phyloP scores from a whole-genome alignment of 331 rosid species.

The Prunus yedoensis region DNA sequence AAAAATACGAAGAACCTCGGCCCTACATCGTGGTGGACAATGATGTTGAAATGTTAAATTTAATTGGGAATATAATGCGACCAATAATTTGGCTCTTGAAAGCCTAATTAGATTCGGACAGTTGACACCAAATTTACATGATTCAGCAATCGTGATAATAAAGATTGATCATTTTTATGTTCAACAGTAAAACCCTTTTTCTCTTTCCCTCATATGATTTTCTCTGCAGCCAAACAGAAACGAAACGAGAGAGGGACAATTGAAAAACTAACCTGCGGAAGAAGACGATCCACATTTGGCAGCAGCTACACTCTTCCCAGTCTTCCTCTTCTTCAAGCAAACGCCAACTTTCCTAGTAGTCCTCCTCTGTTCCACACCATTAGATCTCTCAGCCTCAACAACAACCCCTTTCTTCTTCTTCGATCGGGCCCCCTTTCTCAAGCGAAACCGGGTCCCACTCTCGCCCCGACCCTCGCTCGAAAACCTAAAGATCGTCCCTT shows the following conservation, averaged over 20 bases:
- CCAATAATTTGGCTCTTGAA: neutral
- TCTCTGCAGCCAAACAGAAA: slow-evolving; percentile 11
- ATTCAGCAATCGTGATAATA: neutral
- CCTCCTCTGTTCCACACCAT: slow-evolving; percentile 28
- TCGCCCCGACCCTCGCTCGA: slow-evolving; percentile 32
- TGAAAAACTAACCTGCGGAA: slow-evolving; percentile 41
- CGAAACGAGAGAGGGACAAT: neutral
- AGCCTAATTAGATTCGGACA: neutral
- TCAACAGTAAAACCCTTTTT: neutral
- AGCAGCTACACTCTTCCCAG: slow-evolving; percentile 30
- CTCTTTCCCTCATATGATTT: neutral
- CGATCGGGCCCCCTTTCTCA: slow-evolving; percentile 27
- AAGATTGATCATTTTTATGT: neutral
- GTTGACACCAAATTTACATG: neutral
- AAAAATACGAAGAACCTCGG: neutral
- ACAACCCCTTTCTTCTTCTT: slow-evolving; percentile 23
- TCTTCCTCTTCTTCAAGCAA: slow-evolving; percentile 60
- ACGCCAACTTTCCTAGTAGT: slow-evolving; percentile 38
- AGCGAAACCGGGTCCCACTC: slow-evolving; percentile 18
- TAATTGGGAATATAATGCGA: neutral
- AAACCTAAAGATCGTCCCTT: slow-evolving; percentile 49
- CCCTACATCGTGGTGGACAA: neutral
- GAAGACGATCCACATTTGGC: slow-evolving; percentile 38
- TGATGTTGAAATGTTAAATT: neutral
- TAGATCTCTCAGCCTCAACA: slow-evolving; percentile 22